Conservation (phyloP, 306 rosid species). For the Myrica gale region DNA sequence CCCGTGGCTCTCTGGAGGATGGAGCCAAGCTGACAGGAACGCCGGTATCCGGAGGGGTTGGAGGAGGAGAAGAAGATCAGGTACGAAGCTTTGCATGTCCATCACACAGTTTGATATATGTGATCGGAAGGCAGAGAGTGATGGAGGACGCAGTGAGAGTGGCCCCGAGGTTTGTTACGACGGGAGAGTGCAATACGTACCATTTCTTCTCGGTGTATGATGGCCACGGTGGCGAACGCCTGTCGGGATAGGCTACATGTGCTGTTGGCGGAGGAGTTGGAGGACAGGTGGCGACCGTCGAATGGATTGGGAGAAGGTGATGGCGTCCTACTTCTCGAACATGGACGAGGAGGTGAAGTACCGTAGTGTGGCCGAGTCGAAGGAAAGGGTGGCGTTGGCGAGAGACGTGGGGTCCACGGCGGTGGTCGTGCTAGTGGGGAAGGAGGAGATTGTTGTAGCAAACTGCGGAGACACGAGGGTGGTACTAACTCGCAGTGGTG, state of each 20-base stretch:
- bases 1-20: not conserved
- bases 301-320: conserved; percentile 40
- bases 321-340: conserved; percentile 49
- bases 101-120: conserved; percentile 51
- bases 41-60: not conserved
- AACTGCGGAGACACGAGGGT: conserved; percentile 68
- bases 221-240: conserved; percentile 63
- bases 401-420: conserved; percentile 58
- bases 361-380: not conserved
- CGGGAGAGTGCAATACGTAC: conserved; percentile 11
- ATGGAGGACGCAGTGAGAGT: conserved; percentile 63
- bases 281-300: not conserved
- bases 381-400: not conserved
- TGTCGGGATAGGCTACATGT: conserved; percentile 59
- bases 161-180: conserved; percentile 21
- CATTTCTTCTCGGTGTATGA: conserved; percentile 62
- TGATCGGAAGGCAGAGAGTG: conserved; percentile 54
- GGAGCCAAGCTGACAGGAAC: not conserved
- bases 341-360: conserved; percentile 56
- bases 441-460: conserved; percentile 50
- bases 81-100: not conserved
- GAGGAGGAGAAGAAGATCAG: not conserved
- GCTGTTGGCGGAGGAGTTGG: conserved; percentile 49
- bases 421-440: conserved; percentile 45
- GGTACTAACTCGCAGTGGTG: conserved; percentile 50